Evolutionary conservation across 257 asterid genomes (phyloP).

Genomic region (Scutellaria galericulata): DNA sequence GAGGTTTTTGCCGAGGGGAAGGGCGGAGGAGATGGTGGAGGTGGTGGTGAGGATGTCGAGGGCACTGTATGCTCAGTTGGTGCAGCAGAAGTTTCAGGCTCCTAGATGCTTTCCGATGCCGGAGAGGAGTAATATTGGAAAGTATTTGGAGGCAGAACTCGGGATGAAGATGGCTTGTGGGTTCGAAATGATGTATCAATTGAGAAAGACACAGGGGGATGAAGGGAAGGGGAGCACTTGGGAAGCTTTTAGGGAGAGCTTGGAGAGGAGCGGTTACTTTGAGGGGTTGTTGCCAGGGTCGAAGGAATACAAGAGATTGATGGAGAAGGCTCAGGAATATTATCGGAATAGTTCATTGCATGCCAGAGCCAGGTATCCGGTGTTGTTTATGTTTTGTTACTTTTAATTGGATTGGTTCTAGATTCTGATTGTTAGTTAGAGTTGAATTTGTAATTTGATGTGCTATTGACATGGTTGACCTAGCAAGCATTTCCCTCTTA

Average conservation of each 20-base stretch:
- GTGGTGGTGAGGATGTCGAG: conserved; percentile 79
- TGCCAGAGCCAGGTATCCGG: conserved; percentile 59
- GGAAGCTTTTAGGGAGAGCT: conserved; percentile 75
- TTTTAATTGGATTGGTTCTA: conserved; percentile 15
- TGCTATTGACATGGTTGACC: neutral
- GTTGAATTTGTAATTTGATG: conserved; percentile 18
- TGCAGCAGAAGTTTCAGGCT: conserved; percentile 84
- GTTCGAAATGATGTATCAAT: conserved; percentile 90
- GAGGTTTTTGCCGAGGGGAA: conserved; percentile 68
- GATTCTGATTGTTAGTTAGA: neutral
- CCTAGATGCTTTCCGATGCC: conserved; percentile 88
- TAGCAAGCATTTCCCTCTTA: conserved; percentile 13
- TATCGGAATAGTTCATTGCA: conserved; percentile 66
- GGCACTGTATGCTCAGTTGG: conserved; percentile 95
- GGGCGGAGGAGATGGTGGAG: conserved; percentile 71
- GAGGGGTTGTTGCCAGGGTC: conserved; percentile 85
- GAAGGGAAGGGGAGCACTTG: conserved; percentile 94
- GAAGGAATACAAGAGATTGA: conserved; percentile 65
- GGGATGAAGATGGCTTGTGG: conserved; percentile 96
- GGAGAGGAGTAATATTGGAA: conserved; percentile 57
- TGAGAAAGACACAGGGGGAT: conserved; percentile 70
- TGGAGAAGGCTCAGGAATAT: conserved; percentile 80
- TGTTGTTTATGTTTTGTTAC: neutral
- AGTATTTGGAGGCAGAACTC: conserved; percentile 78
- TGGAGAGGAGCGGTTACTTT: conserved; percentile 78